Percentiles rank a stretch among this genome's conserved stretches.
Evolutionary conservation across 106 monocot genomes (phyloP).

Genomic region (Acanthochlamys bracteata): DNA sequence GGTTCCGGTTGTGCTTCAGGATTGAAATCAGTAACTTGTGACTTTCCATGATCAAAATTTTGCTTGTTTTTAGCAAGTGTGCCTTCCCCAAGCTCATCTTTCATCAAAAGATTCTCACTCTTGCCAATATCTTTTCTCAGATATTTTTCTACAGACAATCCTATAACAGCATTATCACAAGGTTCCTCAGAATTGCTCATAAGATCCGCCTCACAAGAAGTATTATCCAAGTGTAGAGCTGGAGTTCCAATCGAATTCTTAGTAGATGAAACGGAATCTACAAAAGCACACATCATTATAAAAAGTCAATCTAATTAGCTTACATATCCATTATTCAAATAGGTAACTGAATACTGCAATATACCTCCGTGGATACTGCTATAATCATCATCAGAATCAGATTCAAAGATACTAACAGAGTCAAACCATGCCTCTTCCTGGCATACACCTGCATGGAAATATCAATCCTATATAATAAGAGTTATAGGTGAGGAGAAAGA

Average conservation of each 20-base stretch:
- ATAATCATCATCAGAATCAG: constrained; percentile 74
- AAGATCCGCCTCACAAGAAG: constrained; percentile 26
- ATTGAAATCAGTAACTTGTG: constrained; percentile 14
- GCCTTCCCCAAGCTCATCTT: constrained; percentile 24
- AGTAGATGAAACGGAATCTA: constrained; percentile 25
- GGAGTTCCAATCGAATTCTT: constrained; percentile 23
- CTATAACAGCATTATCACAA: constrained; percentile 19
- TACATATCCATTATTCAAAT: neutral
- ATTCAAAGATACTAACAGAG: constrained; percentile 57
- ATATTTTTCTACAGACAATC: constrained; percentile 32
- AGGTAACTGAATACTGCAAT: neutral
- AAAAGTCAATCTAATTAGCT: neutral
- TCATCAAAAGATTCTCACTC: constrained; percentile 10
- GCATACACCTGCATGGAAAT: constrained; percentile 32
- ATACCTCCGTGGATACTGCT: constrained; percentile 59
- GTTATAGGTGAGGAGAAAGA: neutral
- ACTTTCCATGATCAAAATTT: constrained; percentile 8
- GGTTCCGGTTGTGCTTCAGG: constrained; percentile 5
- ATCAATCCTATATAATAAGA: neutral
- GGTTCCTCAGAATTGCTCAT: constrained; percentile 31
- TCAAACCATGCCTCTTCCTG: constrained; percentile 80
- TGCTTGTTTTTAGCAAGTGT: constrained; percentile 6
- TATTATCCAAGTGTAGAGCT: constrained; percentile 28
- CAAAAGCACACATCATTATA: neutral
- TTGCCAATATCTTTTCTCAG: constrained; percentile 20